Base-by-base conservation (phyloP, 2,329 filamentous ascomycete genomes). In the Fusarium staphyleae region DNA sequence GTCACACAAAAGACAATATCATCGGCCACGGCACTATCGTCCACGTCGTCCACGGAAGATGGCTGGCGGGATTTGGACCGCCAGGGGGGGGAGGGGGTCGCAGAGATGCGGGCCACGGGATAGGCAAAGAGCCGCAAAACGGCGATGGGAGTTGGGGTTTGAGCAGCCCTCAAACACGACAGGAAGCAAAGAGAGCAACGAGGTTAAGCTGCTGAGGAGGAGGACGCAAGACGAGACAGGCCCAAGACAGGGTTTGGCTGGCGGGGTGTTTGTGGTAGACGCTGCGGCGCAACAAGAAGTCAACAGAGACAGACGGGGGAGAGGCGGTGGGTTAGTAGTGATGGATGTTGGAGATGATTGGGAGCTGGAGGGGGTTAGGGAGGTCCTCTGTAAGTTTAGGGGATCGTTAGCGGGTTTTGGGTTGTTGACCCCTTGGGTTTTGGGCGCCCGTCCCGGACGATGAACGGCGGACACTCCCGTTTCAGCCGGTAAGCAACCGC, bases 271-370 rank as follows among this genome's bases (percentile, higher is more conserved):
- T 54, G 52, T 52, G 52, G 55, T 54, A 50, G 39, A 55, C 55
- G 59, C 55, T 55, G 57, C 47, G 54, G 57, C 55, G 50, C 56
- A 65, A 62, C 58, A 61, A 60, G 48, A 63, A 43, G 34, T 59
- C 44, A 59, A 53, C 46, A 51, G 41, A 26, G 28, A 48, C 51
- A 59, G 52, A 51, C 53, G 44, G 61, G 34, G 41, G 48, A 48
- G 58, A 60, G 55, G 62, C 58, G 62, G 61, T 66, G 64, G 64
- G 60, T 55, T 62, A 48, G n/a, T n/a, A n/a, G n/a, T n/a, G n/a
- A n/a, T 8, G 22, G 22, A 24, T 60, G 54, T 45, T 41, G 37
- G 41, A 60, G 60, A 37, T 67, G 64, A 67, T 66, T 66, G 60
- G 60, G 54, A 48, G 18, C 40, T 24, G 22, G 3, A 3, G 22